A percentile compares a stretch with the other conserved stretches of the same genome.
These are phyloP conservation scores for Knufia petricola DNA, from an alignment of 2,329 filamentous ascomycete species.

Conservation along the genomic window DNA sequence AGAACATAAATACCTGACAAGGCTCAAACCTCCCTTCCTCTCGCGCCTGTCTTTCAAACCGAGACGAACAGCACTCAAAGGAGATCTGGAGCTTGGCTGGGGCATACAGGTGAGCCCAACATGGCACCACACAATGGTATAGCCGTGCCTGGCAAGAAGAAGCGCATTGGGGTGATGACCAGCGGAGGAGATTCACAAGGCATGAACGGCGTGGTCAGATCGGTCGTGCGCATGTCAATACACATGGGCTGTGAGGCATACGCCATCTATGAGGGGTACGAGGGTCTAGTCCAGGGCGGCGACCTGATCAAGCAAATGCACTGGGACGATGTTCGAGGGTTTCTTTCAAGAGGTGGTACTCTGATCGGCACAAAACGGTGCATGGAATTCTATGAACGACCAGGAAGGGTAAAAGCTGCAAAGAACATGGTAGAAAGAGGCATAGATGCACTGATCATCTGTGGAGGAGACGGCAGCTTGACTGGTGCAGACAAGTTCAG, in stretches of 20 bases:
- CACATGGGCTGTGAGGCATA: slow-evolving; percentile 71
- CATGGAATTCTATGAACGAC: slow-evolving; percentile 81
- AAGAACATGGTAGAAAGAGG: slow-evolving; percentile 90
- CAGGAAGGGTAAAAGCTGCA: slow-evolving; percentile 72
- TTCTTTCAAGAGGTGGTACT: slow-evolving; percentile 86
- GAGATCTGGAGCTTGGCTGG: neutral
- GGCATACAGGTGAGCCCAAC: slow-evolving; percentile 1
- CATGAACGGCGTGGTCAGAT: slow-evolving; percentile 86
- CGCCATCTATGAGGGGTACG: slow-evolving; percentile 87
- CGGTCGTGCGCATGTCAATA: slow-evolving; percentile 84
- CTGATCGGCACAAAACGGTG: slow-evolving; percentile 92
- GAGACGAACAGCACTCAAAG: too few relatives aligned
- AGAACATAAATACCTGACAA: neutral
- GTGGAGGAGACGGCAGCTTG: slow-evolving; percentile 90
- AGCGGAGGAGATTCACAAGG: slow-evolving; percentile 89
- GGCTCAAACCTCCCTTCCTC: neutral
- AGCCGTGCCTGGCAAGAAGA: slow-evolving; percentile 37
- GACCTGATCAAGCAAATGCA: slow-evolving; percentile 77
- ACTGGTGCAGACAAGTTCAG: slow-evolving; percentile 93
- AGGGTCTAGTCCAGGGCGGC: slow-evolving; percentile 83
- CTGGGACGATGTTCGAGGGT: slow-evolving; percentile 92
- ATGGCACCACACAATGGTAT: slow-evolving; percentile 22
- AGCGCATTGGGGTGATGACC: slow-evolving; percentile 80
- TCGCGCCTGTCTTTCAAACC: too few relatives aligned
- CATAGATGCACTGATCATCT: slow-evolving; percentile 93